Evolutionary conservation across 176 grass and related monocot species (phyloP), one percentile per base, ranked within the genome.

Genomic region (Triticum monococcum): DNA sequence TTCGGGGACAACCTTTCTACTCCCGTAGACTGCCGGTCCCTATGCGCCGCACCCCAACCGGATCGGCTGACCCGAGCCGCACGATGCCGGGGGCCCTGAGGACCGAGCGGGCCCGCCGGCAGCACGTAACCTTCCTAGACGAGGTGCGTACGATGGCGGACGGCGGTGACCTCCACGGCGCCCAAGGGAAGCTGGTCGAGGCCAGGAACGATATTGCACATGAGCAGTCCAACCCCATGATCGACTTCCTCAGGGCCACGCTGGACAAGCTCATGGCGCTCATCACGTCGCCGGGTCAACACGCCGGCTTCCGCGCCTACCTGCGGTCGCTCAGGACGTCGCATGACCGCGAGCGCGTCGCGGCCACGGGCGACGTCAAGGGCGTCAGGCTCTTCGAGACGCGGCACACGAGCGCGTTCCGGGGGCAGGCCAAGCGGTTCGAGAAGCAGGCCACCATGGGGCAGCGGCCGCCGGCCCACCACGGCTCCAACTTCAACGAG

Each of bases 111-210:
- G 63, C 9, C 61, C 84, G 84, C 28, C 33, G 12, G 17, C 54
- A 18, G 0, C 54, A 59, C 54, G 54, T 59, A 24, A 1, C 0
- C 7, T 16, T 62, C 17, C 2, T 22, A 1, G 14, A 23, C 0
- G 52, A 9, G 22, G 9, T 78, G 2, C 22, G 23, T 0, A 5
- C 4, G 0, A 5, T 72, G 68, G 16, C 57, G 17, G n/a, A 83
- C 5, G 0, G 23, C 14, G 0, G 9, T 0, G 9, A 41, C 72
- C 4, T 38, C 17, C 7, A 70, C 0, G 3, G 30, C 25, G 88
- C 84, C 66, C 18, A 10, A 1, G 5, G 14, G 48, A 82, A 86
- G 83, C 79, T 90, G 31, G 3, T 22, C 45, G 33, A 79, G 45
- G 79, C 64, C 18, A 9, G 63, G 10, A 12, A 26, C 16, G 67